Conservation (phyloP, 768 basidiomycete genomes). For the Trichaptum fuscoviolaceum region DNA sequence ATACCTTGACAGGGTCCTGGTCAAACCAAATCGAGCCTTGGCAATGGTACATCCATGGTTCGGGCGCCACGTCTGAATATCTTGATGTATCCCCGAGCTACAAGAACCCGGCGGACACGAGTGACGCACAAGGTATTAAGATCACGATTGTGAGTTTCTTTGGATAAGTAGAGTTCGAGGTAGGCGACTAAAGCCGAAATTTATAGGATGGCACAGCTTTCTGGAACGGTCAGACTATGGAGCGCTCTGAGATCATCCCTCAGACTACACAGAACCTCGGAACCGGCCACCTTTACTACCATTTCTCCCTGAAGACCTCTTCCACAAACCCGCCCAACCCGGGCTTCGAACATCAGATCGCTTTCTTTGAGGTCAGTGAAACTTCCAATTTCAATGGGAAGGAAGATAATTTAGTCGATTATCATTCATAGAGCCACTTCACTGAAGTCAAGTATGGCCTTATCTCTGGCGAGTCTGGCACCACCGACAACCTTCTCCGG, state of each 20-base stretch:
- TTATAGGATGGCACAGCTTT: constrained; percentile 12
- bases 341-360: constrained; percentile 21
- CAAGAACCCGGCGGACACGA: constrained; percentile 22
- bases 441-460: constrained; percentile 19
- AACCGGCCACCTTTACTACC: constrained; percentile 29
- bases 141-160: constrained; percentile 17
- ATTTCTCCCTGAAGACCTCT: constrained; percentile 22
- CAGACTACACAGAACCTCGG: constrained; percentile 33
- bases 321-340: constrained; percentile 18
- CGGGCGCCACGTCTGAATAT: constrained; percentile 17
- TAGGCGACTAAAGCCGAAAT: not conserved
- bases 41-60: constrained; percentile 24
- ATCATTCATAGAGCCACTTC: constrained; percentile 10
- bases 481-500: constrained; percentile 15
- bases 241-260: constrained; percentile 27
- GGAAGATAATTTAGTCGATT: not conserved
- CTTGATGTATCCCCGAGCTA: constrained; percentile 16
- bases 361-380: constrained; percentile 9
- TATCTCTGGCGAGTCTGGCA: constrained; percentile 13
- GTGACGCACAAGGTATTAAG: constrained; percentile 21
- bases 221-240: constrained; percentile 28
- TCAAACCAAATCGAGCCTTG: constrained; percentile 18
- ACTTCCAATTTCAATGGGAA: constrained; percentile 4
- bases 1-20: constrained; percentile 17
- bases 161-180: not conserved